Evolutionary conservation across 2,329 filamentous ascomycete genomes (phyloP).

Genomic region (Arthroderma sp.): DNA sequence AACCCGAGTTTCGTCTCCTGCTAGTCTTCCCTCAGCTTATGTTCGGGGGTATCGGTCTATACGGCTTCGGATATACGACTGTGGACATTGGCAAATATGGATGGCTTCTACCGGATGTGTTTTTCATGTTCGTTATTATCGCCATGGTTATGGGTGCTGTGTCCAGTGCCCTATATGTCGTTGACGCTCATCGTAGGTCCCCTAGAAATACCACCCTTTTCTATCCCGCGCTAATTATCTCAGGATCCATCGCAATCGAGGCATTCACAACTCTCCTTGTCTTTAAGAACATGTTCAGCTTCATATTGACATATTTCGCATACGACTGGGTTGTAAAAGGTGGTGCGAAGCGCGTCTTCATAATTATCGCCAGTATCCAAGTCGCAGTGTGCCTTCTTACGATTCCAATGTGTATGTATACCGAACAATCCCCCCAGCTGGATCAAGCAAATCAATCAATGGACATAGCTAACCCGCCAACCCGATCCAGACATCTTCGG

Average conservation of each 20-base stretch:
- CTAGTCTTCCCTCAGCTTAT: constrained; percentile 73
- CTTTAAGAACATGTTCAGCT: constrained; percentile 92
- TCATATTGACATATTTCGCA: constrained; percentile 68
- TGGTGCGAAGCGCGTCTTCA: constrained; percentile 50
- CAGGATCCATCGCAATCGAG: constrained; percentile 65
- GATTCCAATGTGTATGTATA: constrained; percentile 62
- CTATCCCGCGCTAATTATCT: not conserved
- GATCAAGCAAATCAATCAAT: too few relatives aligned
- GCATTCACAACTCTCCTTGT: constrained; percentile 80
- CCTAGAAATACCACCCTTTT: not conserved
- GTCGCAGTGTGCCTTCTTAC: constrained; percentile 61
- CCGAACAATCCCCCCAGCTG: not conserved
- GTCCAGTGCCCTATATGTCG: constrained; percentile 72
- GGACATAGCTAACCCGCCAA: too few relatives aligned
- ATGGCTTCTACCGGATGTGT: constrained; percentile 64
- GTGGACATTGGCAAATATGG: constrained; percentile 48
- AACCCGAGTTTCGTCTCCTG: constrained; percentile 79
- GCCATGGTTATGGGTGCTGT: constrained; percentile 90
- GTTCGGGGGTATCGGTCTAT: constrained; percentile 64
- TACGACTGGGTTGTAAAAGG: constrained; percentile 63
- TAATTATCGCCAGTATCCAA: constrained; percentile 62
- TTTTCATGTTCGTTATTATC: constrained; percentile 71
- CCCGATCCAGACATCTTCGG: constrained; percentile 54
- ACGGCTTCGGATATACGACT: constrained; percentile 68
- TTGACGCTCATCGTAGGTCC: constrained; percentile 73